Percentiles rank a stretch among this genome's conserved stretches.
Evolutionary conservation across 2,329 filamentous ascomycete genomes (phyloP).

Genomic region (Talaromyces sp.): DNA sequence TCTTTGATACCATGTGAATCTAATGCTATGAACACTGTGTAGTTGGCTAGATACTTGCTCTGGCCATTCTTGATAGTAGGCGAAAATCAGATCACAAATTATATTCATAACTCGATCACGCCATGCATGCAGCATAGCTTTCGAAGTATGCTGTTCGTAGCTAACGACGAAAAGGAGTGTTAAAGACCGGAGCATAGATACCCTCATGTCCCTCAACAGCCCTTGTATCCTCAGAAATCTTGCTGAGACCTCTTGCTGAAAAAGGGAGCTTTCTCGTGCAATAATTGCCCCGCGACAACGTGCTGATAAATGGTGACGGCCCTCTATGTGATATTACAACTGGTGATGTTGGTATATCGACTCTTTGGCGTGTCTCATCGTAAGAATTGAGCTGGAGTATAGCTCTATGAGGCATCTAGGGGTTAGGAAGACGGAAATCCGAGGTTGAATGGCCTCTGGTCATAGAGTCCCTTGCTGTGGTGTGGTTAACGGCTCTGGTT

Average conservation of each 20-base stretch:
- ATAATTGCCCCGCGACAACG: background rate
- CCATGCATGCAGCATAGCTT: background rate
- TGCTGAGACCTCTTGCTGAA: background rate
- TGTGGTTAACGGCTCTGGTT: background rate
- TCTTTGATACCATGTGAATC: background rate
- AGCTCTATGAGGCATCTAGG: conserved; percentile 4
- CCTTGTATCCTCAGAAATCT: background rate
- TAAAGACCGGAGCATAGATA: conserved; percentile 1
- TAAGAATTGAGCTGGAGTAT: background rate
- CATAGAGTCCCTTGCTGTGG: background rate
- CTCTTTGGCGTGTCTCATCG: background rate
- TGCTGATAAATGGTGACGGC: background rate
- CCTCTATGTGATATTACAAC: background rate
- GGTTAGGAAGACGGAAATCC: conserved; percentile 7
- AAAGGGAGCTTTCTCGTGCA: background rate
- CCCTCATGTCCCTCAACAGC: background rate
- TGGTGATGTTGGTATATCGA: background rate
- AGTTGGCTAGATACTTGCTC: background rate
- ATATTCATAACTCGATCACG: background rate
- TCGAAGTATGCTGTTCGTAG: background rate
- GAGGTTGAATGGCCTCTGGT: background rate
- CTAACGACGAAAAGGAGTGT: conserved; percentile 12
- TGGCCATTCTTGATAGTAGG: background rate
- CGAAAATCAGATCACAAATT: background rate
- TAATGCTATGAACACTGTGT: background rate